Evolutionary conservation across 495 filamentous ascomycete species (phyloP), one percentile per base, ranked within the genome.

Genomic region (Aspergillus nidulans): DNA sequence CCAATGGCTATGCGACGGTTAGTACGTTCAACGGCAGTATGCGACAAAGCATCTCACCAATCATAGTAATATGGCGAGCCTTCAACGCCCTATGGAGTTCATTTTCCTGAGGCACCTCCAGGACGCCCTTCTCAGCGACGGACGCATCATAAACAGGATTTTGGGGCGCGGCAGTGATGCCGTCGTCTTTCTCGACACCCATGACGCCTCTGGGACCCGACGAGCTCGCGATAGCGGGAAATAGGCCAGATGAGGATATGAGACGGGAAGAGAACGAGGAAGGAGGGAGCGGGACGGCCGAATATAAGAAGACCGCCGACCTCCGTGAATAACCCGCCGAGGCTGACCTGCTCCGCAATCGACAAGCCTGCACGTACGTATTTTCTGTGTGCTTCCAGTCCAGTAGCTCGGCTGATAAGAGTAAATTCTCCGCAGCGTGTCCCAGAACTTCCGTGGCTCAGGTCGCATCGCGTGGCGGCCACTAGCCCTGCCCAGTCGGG

Each of bases 21-120:
- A 46, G 48, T 21, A 18, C n/a, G n/a, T 1, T 28, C 21, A 6
- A 8, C 16, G 12, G 36, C 9, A 12, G 20, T 23, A 2, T 30
- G 43, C 18, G 24, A 19, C 23, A 19, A 23, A 32, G 36, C 20
- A 41, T 20, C 59, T 20, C 64, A 73, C 72, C 72, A 63, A 96
- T 95, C 91, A 92, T 92, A 63, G 87, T 86, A 65, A 92, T 87
- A 53, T 91, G 88, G 40, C 88, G 81, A 5, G 87, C 81, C 61
- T 87, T 85, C 50, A 92, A 77, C 15, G 82, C 87, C 45, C 88
- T 84, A 36, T 85, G 84, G n/a, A 91, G 69, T 12, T 71, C 64
- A 71, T 73, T 60, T 20, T 65, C 58, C 2, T 62, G 60, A 12
- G 63, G 53, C 1, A 47, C 57, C 25, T 54, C 46, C 4, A 72